Conservation (phyloP, 2,329 filamentous ascomycete genomes). For the Colletotrichum eremochloae region DNA sequence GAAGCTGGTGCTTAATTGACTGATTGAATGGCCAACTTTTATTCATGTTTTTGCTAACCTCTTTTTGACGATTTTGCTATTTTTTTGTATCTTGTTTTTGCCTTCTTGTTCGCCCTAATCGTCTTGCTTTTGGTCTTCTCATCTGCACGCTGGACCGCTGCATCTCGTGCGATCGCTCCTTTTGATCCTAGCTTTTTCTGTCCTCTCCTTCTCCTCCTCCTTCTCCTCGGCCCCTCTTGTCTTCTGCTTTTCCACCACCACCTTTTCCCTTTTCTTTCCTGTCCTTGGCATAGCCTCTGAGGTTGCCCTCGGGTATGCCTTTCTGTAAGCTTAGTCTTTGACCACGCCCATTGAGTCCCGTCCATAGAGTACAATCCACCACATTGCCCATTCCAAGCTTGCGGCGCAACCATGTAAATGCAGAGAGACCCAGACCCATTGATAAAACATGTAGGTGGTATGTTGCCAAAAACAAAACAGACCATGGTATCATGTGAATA, state of each 20-base stretch:
- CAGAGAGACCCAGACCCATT: conserved; percentile 29
- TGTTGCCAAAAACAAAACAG: conserved; percentile 41
- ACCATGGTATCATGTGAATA: conserved; percentile 44
- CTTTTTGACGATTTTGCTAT: conserved; percentile 40
- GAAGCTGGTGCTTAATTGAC: background rate
- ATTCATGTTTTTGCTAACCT: conserved; percentile 40
- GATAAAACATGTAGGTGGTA: conserved; percentile 41
- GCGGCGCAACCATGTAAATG: conserved; percentile 25
- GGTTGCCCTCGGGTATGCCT: conserved; percentile 42
- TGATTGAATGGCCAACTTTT: conserved; percentile 42
- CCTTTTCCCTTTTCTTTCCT: conserved; percentile 1
- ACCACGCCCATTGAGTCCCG: background rate
- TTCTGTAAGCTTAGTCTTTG: conserved; percentile 24
- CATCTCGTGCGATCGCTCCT: background rate
- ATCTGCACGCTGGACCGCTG: background rate
- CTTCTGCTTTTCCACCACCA: conserved; percentile 30
- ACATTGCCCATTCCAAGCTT: conserved; percentile 19
- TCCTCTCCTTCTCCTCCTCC: background rate
- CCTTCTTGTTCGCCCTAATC: conserved; percentile 21
- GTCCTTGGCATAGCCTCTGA: conserved; percentile 32
- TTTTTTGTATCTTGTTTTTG: conserved; percentile 25
- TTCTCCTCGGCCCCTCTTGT: conserved; percentile 22
- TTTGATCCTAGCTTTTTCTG: conserved; percentile 37
- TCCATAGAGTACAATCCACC: conserved; percentile 40
- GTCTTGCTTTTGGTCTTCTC: conserved; percentile 21